Base-by-base conservation (phyloP, 257 asterid species). In the Lithospermum erythrorhizon region DNA sequence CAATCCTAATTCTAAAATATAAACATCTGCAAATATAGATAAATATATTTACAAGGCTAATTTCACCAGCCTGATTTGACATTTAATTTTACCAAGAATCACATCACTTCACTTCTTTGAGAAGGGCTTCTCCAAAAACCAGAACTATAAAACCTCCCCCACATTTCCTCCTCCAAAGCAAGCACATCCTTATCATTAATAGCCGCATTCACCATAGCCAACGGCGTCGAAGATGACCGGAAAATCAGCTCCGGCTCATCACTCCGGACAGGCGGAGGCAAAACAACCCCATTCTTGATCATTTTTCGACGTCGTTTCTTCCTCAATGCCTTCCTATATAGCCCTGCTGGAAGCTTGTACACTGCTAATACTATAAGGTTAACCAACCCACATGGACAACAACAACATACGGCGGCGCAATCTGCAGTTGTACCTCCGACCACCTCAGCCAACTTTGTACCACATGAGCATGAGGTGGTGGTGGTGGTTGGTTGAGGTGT, bases 51-150 rank as follows among this genome's bases (percentile, higher is more conserved):
- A 53, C 53, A 32, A 17, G 37, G 9, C 53, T 61, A 23, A 56
- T 23, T 58, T 23, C 45, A 17, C 13, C 49, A 41, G 47, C 47
- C 32, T 27, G 0, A 27, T 27, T 35, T 64, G 62, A n/a, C 53
- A 32, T 68, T 53, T 35, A 11, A 29, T 25, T 24, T 53, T 3
- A 61, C 48, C 64, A 54, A 32, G 30, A 30, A 52, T 61, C 16
- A 41, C 30, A 35, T 74, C 83, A 35, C 53, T 65, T 55, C 83
- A 35, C 56, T 65, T 55, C 68, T 74, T 13, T 82, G 88, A 27
- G 96, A 89, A 21, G 75, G 65, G 72, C 95, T 89, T 78, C 95
- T 72, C 95, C 95, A 89, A 67, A 89, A 89, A 0, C 96, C 96
- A 64, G 83, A 82, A 17, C 81, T 53, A 80, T 77, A 76, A 35